Percentiles rank a stretch among this genome's conserved stretches.
phyloP scores from a whole-genome alignment of 805 yeast genomes.

The Sugiyamaella floridensis region DNA sequence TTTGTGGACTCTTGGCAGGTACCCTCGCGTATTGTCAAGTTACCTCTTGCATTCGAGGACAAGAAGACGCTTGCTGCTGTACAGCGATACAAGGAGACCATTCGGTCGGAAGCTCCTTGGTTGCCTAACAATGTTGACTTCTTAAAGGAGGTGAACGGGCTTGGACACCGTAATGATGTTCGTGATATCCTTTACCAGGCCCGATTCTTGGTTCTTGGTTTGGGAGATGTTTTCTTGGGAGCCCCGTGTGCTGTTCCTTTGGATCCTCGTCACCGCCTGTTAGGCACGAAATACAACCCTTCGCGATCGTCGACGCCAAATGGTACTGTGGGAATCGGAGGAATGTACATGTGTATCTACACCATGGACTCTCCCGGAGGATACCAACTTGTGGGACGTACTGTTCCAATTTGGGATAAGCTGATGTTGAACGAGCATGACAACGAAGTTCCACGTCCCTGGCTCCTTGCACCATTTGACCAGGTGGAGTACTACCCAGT shows the following conservation, averaged over 20 bases:
- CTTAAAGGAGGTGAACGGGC: constrained; percentile 79
- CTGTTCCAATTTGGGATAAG: constrained; percentile 97
- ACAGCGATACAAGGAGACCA: constrained; percentile 85
- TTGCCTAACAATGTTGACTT: constrained; percentile 96
- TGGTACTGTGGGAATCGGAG: constrained; percentile 97
- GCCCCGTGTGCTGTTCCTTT: constrained; percentile 98
- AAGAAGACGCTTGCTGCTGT: constrained; percentile 83
- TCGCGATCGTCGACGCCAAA: constrained; percentile 93
- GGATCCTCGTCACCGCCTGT: constrained; percentile 89
- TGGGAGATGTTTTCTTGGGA: constrained; percentile 95
- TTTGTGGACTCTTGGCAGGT: constrained; percentile 80
- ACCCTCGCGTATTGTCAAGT: constrained; percentile 68
- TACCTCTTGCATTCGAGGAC: constrained; percentile 98
- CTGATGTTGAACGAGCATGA: constrained; percentile 62
- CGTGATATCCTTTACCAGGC: constrained; percentile 83
- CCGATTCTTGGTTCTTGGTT: constrained; percentile 83
- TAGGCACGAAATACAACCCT: constrained; percentile 94
- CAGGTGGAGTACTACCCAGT: constrained; percentile 94
- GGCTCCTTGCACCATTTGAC: constrained; percentile 89
- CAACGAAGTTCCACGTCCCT: constrained; percentile 49
- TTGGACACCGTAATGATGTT: constrained; percentile 61
- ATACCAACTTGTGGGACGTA: constrained; percentile 91
- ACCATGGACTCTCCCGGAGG: constrained; percentile 99
- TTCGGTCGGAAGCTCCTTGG: constrained; percentile 93
- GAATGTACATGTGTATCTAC: constrained; percentile 97